Evolutionary conservation across 2,329 filamentous ascomycete genomes (phyloP).

Genomic region (Truncatella angustata): DNA sequence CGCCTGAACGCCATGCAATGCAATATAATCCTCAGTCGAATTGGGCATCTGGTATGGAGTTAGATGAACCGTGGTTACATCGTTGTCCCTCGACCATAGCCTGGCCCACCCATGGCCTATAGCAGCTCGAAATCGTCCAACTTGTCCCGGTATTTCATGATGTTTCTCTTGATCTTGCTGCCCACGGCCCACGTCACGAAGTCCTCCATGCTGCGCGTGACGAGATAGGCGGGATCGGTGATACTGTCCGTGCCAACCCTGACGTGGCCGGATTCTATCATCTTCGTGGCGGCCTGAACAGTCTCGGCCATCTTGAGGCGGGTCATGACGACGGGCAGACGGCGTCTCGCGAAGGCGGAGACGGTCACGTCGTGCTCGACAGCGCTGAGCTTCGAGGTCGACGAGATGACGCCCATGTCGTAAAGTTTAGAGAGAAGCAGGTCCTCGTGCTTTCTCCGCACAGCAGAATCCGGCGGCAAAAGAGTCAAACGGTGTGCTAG

Average conservation of each 20-base stretch:
- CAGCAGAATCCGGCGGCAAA: conserved; percentile 74
- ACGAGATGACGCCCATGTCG: conserved; percentile 83
- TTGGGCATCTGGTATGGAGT: too few relatives aligned
- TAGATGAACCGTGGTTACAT: too few relatives aligned
- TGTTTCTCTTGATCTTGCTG: conserved; percentile 95
- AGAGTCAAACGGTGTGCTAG: conserved; percentile 85
- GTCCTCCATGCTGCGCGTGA: conserved; percentile 89
- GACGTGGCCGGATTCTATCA: conserved; percentile 94
- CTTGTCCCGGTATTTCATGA: conserved; percentile 92
- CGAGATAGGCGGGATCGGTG: conserved; percentile 84
- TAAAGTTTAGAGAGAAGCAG: conserved; percentile 88
- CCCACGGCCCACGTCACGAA: conserved; percentile 96
- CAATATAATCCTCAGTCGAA: conserved; percentile 2
- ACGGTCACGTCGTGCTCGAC: conserved; percentile 91
- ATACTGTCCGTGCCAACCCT: conserved; percentile 87
- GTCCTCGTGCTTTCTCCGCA: conserved; percentile 80
- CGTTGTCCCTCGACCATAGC: not conserved
- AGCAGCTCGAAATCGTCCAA: conserved; percentile 93
- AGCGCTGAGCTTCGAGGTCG: conserved; percentile 73
- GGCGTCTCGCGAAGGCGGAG: conserved; percentile 77
- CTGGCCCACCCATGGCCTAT: conserved; percentile 37
- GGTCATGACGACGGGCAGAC: conserved; percentile 89
- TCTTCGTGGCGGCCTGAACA: conserved; percentile 77
- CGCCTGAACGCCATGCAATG: conserved; percentile 22
- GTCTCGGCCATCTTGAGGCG: conserved; percentile 88